Base-by-base conservation (phyloP, 495 filamentous ascomycete species). In the Tuber magnatum region DNA sequence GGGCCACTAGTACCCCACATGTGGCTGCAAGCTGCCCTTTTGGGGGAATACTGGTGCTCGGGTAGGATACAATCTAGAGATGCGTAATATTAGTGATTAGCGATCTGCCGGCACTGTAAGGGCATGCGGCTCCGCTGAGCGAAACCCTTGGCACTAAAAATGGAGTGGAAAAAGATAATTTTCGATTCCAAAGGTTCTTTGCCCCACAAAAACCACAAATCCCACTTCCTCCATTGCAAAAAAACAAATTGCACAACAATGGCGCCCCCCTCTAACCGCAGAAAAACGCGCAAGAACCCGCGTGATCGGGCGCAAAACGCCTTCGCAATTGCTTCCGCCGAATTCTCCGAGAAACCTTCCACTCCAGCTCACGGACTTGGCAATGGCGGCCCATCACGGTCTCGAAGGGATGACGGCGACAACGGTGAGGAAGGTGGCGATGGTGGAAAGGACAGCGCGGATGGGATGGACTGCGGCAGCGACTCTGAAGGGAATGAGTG, bases 401-500 rank as follows among this genome's bases (percentile, higher is more conserved):
- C 51, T 71, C 80, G 38, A 77, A 83, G 69, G 71, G n/a, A 39
- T 32, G 71, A 71, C 16, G 84, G 84, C 41, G 85, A 85, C 44
- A 82, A 84, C 71, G 84, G 85, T 76, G 87, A 86, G 44, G 80
- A 83, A n/a, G 84, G 85, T 70, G 84, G 69, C 28, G 43, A 22
- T 46, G 44, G 22, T 20, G 14, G 61, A 8, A 70, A 51, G 22
- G 69, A 78, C 38, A 16, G 12, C 12, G 28, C 18, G 12, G 68
- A 43, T 20, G 76, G 48, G 38, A 81, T 82, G 71, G 86, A 87
- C 46, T 81, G 83, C 68, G 92, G 93, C 3, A 93, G 90, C 73
- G 94, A 97, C 81, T 92, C 91, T 73, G 93, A 97, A 76, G 94
- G 93, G 32, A 91, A 95, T 83, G 87, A 92, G 79, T 99, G 95